These are phyloP conservation scores for Lachancea mirantina DNA, from an alignment of 805 yeast species.

Conservation along the genomic window DNA sequence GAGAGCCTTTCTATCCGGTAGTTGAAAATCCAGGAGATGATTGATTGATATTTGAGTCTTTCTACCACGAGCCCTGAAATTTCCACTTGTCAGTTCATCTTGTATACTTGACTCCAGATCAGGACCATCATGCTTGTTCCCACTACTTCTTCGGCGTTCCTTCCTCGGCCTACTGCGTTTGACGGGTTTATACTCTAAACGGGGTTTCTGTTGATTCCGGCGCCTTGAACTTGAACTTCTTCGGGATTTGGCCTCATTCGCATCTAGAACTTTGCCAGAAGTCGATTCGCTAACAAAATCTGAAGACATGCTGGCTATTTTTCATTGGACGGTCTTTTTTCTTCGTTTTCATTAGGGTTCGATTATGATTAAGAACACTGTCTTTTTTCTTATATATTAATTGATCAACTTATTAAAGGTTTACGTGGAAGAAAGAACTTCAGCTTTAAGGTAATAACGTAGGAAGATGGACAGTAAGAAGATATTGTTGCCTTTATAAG, in stretches of 20 bases:
- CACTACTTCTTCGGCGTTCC: neutral
- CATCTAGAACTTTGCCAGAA: too few species aligned
- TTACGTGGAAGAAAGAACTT: too few species aligned
- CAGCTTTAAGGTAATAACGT: too few species aligned
- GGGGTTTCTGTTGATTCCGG: constrained; percentile 1
- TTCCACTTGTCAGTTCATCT: constrained; percentile 30
- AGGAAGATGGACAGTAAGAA: too few species aligned
- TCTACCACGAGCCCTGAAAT: constrained; percentile 31
- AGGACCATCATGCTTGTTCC: constrained; percentile 6
- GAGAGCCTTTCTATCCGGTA: constrained; percentile 35
- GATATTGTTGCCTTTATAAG: too few species aligned
- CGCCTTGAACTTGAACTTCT: neutral
- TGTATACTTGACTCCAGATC: constrained; percentile 30
- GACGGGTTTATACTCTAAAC: constrained; percentile 1
- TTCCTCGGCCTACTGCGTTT: neutral
- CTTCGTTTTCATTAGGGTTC: too few species aligned
- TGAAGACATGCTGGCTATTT: too few species aligned
- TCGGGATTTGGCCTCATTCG: neutral
- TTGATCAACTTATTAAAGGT: too few species aligned
- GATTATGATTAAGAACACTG: too few species aligned
- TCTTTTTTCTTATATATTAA: too few species aligned
- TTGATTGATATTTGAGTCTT: constrained; percentile 48
- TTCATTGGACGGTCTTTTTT: too few species aligned
- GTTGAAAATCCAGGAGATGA: constrained; percentile 55
- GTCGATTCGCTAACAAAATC: too few species aligned